Evolutionary conservation across 768 basidiomycete species (phyloP).

Genomic region (Tulasnella sp.): DNA sequence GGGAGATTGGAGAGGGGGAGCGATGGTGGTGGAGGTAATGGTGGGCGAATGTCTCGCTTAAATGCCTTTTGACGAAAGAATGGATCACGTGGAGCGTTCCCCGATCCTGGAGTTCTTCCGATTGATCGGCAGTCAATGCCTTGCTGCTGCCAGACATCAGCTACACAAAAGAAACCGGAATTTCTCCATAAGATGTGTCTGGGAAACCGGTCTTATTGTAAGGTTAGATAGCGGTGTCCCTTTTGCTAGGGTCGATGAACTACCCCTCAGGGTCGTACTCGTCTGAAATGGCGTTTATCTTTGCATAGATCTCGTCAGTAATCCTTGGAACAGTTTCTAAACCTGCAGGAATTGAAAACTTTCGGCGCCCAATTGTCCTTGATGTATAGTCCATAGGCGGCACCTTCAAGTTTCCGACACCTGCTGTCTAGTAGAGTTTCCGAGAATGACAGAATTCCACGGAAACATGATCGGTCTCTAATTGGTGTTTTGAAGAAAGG

Average conservation of each 20-base stretch:
- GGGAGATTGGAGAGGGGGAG: neutral
- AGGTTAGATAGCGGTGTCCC: too few species aligned
- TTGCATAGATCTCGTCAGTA: slow-evolving; percentile 62
- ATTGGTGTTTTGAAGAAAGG: neutral
- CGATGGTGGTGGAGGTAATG: neutral
- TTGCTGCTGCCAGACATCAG: neutral
- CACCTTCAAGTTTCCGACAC: slow-evolving; percentile 61
- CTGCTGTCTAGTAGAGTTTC: slow-evolving; percentile 65
- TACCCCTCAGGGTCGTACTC: neutral
- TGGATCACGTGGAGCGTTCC: neutral
- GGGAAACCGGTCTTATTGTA: too few species aligned
- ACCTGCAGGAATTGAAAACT: neutral
- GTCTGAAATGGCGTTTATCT: slow-evolving; percentile 65
- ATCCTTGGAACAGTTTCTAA: slow-evolving; percentile 67
- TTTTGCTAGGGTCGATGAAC: neutral
- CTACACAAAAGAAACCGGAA: neutral
- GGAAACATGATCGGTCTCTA: too few species aligned
- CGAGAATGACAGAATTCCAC: slow-evolving; percentile 70
- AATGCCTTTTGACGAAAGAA: neutral
- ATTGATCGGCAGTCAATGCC: neutral
- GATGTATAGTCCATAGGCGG: neutral
- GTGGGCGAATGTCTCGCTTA: neutral
- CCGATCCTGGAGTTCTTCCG: neutral
- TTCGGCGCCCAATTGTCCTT: neutral
- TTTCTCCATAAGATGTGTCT: neutral